phyloP scores from a whole-genome alignment of 2,329 filamentous ascomycete species.

The Purpureocillium takamizusanense region DNA sequence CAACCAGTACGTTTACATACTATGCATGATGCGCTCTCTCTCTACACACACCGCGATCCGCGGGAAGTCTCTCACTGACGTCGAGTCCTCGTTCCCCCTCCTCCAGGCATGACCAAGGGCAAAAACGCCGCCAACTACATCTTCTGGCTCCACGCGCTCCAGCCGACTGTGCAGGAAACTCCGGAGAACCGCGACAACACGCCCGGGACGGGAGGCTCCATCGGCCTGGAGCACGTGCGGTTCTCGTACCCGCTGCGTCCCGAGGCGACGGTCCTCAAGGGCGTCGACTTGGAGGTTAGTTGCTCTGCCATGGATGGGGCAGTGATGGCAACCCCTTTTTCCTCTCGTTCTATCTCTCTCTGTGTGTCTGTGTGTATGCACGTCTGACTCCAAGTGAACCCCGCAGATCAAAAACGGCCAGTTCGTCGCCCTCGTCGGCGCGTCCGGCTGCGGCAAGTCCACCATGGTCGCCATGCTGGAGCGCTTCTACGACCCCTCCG shows the following conservation, averaged over 20 bases:
- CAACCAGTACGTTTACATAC: slow-evolving; percentile 33
- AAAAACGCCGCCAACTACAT: slow-evolving; percentile 40
- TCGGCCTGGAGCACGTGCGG: slow-evolving; percentile 45
- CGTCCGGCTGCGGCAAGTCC: slow-evolving; percentile 50
- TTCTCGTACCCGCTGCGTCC: slow-evolving; percentile 53
- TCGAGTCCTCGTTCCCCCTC: slow-evolving; percentile 12
- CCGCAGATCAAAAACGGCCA: slow-evolving; percentile 32
- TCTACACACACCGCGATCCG: too few species aligned
- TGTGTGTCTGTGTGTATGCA: too few species aligned
- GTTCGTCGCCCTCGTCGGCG: slow-evolving; percentile 45
- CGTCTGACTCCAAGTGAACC: not conserved
- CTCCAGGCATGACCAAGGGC: slow-evolving; percentile 39
- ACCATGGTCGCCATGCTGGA: slow-evolving; percentile 47
- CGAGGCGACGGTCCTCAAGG: slow-evolving; percentile 28
- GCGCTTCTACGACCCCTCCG: slow-evolving; percentile 32
- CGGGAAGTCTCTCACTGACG: not conserved
- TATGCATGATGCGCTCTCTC: too few species aligned
- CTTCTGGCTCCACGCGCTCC: slow-evolving; percentile 34
- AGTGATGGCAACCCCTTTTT: too few species aligned
- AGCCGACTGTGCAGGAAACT: slow-evolving; percentile 32
- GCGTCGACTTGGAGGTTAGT: slow-evolving; percentile 29
- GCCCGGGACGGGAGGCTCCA: slow-evolving; percentile 20
- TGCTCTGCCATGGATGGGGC: too few species aligned
- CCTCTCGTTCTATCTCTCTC: too few species aligned
- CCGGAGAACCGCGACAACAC: slow-evolving; percentile 25